Evolutionary conservation across 192 early-diverging fungal genomes (phyloP), one percentile per base, ranked within the genome.

Genomic region (Linnemannia elongata): DNA sequence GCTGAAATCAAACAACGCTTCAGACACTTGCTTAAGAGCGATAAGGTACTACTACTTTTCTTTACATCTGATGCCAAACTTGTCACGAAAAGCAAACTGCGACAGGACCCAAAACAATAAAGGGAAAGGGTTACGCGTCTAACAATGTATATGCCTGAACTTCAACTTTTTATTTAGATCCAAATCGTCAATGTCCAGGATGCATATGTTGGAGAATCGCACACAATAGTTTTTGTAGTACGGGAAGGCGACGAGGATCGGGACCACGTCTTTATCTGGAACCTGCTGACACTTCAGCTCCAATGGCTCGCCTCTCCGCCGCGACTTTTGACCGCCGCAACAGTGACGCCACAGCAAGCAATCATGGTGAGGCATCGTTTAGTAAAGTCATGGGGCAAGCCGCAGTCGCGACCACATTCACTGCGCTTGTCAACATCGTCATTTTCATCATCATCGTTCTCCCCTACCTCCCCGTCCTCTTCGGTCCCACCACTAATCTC

Each of bases 351-450:
- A 63, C 85, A 87, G 85, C 79, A 87, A 75, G 85, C 79, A 81
- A 75, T 87, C 72, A 87, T 72, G 85, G 85, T 87, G 85, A 87
- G 85, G 72, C 85, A 87, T 87, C 85, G 85, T 87, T 87, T 87
- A 81, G 80, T 87, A 81, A 87, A 81, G 80, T 78, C 79, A n/a
- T 87, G 85, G 85, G 85, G 85, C 55, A 86, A 72, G 72, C 30
- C 57, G 49, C 72, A 74, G 6, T 33, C 36, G 38, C 69, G 35
- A 72, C 49, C 35, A 33, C 35, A 10, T 36, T 54, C 47, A 20
- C 47, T 38, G 20, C 35, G 38, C 22, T 41, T 38, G 20, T 44
- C 72, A 42, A 74, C 39, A 33, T 74, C 72, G 12, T 49, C 72
- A 47, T 47, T 74, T 18, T 74, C 44, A 7, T 74, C 72, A 10